Percentiles rank a stretch among this genome's conserved stretches.
Conservation (phyloP, 2,329 filamentous ascomycete genomes). For the Beauveria caledonica region DNA sequence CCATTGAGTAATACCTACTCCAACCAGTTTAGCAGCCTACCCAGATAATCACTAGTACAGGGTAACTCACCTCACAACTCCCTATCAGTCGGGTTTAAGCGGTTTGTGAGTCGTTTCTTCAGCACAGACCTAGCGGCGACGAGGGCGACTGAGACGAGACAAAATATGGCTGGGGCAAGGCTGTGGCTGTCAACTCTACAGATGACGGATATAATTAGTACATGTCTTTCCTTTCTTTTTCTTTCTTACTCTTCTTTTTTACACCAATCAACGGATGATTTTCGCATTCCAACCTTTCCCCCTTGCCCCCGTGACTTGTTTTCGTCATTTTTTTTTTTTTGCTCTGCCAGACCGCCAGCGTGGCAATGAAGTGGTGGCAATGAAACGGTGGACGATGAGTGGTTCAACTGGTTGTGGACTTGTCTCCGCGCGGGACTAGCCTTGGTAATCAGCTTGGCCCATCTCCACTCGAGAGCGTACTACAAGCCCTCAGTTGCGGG, state of each 20-base stretch:
- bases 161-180: neutral
- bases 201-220: too few species aligned
- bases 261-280: too few species aligned
- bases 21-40: too few species aligned
- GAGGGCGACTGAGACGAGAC: neutral
- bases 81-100: neutral
- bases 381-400: too few species aligned
- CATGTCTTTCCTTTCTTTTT: neutral
- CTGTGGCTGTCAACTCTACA: neutral
- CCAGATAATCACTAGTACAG: neutral
- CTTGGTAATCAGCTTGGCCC: too few species aligned
- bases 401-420: neutral
- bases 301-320: too few species aligned
- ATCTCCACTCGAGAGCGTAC: too few species aligned
- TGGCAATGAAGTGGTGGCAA: neutral
- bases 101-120: neutral
- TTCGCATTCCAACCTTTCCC: too few species aligned
- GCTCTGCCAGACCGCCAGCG: too few species aligned
- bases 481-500: too few species aligned
- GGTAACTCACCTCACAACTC: neutral
- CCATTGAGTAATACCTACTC: too few species aligned
- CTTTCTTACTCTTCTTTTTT: neutral
- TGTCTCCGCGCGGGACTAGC: neutral
- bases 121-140: neutral
- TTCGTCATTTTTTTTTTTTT: too few species aligned